Percentiles rank a stretch among this genome's conserved stretches.
Evolutionary conservation across 441 rosid species (phyloP).

Genomic region (Euphorbia neoarborescens): DNA sequence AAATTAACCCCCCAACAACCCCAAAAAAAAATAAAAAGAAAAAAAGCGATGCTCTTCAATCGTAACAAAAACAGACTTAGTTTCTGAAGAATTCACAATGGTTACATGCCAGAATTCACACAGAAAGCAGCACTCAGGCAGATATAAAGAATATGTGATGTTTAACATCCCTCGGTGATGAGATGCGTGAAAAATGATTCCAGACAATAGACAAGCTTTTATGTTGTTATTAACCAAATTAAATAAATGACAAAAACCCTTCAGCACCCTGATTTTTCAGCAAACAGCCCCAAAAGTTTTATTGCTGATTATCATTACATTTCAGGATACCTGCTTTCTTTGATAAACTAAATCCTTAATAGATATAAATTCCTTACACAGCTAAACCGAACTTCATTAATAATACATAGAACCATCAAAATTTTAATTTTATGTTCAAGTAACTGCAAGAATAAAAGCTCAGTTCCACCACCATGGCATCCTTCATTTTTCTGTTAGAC

Average conservation of each 20-base stretch:
- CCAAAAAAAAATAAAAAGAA: too few species aligned
- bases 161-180: neutral
- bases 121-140: neutral
- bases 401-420: neutral
- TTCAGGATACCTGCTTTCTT: neutral
- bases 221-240: neutral
- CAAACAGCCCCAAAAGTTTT: neutral
- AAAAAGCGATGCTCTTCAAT: neutral
- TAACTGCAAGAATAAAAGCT: neutral
- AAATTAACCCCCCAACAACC: neutral
- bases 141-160: neutral
- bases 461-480: neutral
- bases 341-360: neutral
- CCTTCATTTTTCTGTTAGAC: neutral
- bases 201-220: neutral
- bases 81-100: neutral
- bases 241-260: neutral
- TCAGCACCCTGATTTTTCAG: neutral
- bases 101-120: neutral
- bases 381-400: neutral
- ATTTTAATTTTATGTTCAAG: neutral
- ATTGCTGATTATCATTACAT: neutral
- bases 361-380: too few species aligned
- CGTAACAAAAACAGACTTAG: neutral
- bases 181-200: neutral